A percentile compares a stretch with the other conserved stretches of the same genome.
Conservation (phyloP, 768 basidiomycete species). For the Inosperma sp. region DNA sequence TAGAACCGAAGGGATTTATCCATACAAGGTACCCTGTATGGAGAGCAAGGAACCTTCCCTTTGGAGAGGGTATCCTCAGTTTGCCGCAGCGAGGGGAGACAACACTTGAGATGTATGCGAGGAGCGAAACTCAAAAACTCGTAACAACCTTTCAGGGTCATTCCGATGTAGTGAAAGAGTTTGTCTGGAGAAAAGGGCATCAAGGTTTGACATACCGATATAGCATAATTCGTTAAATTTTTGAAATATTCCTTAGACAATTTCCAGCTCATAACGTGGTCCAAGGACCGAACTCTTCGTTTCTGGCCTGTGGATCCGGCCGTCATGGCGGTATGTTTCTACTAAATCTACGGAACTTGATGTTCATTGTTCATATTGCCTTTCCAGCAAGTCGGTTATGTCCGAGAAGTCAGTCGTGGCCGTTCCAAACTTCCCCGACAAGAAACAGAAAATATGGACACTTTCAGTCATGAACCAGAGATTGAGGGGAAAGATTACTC, state of each 20-base stretch:
- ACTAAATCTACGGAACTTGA: too few species aligned
- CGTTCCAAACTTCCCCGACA: conserved; percentile 27
- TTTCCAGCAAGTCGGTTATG: conserved; percentile 48
- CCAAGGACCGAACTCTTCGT: conserved; percentile 85
- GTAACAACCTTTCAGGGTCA: conserved; percentile 84
- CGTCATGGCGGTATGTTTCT: conserved; percentile 52
- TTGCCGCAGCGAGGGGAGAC: conserved; percentile 87
- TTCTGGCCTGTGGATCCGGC: conserved; percentile 85
- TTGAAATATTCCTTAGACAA: conserved; percentile 38
- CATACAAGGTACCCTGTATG: conserved; percentile 86
- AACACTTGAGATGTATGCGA: conserved; percentile 76
- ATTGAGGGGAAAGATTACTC: conserved; percentile 27
- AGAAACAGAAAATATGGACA: conserved; percentile 27
- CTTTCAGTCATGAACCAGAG: conserved; percentile 56
- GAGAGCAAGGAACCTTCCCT: conserved; percentile 89
- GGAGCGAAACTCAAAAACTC: conserved; percentile 37
- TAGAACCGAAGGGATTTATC: conserved; percentile 49
- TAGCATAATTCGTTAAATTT: too few species aligned
- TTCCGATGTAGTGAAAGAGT: conserved; percentile 93
- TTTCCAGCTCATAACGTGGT: conserved; percentile 64
- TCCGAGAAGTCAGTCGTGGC: conserved; percentile 28
- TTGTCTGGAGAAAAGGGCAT: conserved; percentile 84
- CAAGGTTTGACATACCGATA: conserved; percentile 41
- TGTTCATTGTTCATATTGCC: not conserved
- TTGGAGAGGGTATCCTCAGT: conserved; percentile 83